These are phyloP conservation scores for Stemphylium lycopersici DNA, from an alignment of 2,329 filamentous ascomycete genomes.

Conservation along the genomic window DNA sequence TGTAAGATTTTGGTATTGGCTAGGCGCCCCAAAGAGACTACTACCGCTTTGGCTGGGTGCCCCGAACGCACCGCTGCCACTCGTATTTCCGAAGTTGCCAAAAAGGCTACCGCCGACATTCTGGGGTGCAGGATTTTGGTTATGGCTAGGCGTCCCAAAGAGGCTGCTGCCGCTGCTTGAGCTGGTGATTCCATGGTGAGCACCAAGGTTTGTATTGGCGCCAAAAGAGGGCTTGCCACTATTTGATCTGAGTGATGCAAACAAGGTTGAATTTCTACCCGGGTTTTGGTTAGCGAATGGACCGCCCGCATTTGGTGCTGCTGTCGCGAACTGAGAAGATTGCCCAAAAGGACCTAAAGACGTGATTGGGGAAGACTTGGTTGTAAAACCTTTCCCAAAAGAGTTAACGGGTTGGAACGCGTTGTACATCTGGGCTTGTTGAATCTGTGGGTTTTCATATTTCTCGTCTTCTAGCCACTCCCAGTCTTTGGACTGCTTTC, in stretches of 20 bases:
- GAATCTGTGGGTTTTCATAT: not conserved
- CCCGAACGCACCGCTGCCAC: not conserved
- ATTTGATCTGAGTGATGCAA: too few relatives aligned
- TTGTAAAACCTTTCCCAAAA: not conserved
- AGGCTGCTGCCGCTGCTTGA: not conserved
- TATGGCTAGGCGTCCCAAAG: not conserved
- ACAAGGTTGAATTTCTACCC: too few relatives aligned
- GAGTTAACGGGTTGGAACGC: not conserved
- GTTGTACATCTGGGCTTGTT: not conserved
- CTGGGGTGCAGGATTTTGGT: too few relatives aligned
- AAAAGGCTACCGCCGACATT: not conserved
- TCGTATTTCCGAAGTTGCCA: not conserved
- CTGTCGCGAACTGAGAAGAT: too few relatives aligned
- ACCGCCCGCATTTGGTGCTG: too few relatives aligned
- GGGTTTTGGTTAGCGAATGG: too few relatives aligned
- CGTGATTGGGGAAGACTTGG: not conserved
- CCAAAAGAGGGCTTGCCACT: not conserved
- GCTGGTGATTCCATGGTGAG: not conserved
- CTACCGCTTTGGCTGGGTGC: not conserved
- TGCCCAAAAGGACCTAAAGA: too few relatives aligned
- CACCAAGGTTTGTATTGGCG: not conserved
- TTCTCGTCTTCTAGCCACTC: conserved; percentile 35
- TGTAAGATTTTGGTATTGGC: not conserved
- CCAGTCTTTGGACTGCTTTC: conserved; percentile 22
- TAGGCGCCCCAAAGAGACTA: not conserved